Conservation (phyloP, 2,329 filamentous ascomycete genomes). For the Talaromyces sp. region DNA sequence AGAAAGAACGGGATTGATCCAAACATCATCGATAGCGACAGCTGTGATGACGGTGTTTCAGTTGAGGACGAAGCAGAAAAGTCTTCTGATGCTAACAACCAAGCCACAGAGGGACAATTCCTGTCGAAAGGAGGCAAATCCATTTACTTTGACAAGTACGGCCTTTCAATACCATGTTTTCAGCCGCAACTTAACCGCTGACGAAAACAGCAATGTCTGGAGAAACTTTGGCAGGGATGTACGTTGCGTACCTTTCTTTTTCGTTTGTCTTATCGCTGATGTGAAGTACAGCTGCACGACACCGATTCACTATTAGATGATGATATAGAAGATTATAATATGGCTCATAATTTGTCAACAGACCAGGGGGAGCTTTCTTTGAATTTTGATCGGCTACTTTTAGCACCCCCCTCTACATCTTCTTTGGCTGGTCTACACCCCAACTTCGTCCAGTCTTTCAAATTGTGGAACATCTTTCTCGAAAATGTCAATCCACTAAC, state of each 20-base stretch:
- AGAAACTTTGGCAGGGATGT: conserved; percentile 6
- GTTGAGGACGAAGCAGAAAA: neutral
- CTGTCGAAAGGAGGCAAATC: conserved; percentile 7
- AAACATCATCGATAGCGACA: too few species aligned
- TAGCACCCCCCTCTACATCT: too few species aligned
- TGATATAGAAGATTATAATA: too few species aligned
- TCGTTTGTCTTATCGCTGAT: too few species aligned
- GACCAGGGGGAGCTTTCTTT: too few species aligned
- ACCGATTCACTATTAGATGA: too few species aligned
- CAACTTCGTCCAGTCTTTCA: conserved; percentile 50
- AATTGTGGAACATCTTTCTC: conserved; percentile 63
- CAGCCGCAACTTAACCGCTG: neutral
- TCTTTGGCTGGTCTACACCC: conserved; percentile 49
- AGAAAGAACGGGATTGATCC: conserved; percentile 7
- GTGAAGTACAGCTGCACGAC: too few species aligned
- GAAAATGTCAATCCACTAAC: conserved; percentile 64
- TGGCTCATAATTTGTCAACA: too few species aligned
- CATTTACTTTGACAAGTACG: conserved; percentile 10
- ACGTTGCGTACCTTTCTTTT: neutral
- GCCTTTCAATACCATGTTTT: neutral
- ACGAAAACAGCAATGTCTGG: conserved; percentile 3
- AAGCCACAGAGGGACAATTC: conserved; percentile 7
- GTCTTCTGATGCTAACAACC: neutral
- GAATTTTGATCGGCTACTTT: too few species aligned
- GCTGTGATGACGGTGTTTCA: neutral